phyloP scores from a whole-genome alignment of 2,329 filamentous ascomycete genomes.

The Cercospora sp. region DNA sequence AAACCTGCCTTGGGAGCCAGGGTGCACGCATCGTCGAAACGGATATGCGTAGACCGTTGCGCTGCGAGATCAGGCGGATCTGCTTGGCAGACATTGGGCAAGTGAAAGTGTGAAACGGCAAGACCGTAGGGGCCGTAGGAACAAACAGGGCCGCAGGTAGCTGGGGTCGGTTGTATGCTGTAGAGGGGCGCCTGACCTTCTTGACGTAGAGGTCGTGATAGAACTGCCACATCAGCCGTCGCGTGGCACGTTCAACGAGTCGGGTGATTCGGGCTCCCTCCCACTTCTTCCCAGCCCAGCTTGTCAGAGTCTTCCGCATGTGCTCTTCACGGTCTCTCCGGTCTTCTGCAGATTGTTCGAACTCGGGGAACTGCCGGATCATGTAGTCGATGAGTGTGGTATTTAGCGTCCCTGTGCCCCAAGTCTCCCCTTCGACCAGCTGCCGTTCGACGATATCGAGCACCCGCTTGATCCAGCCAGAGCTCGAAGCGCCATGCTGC shows the following conservation, averaged over 20 bases:
- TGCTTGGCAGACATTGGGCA: conserved; percentile 89
- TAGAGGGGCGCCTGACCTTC: conserved; percentile 56
- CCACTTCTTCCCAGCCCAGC: conserved; percentile 75
- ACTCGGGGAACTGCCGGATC: conserved; percentile 48
- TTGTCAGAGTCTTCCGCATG: conserved; percentile 41
- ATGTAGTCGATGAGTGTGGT: conserved; percentile 44
- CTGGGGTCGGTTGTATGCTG: conserved; percentile 69
- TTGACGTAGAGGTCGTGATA: conserved; percentile 78
- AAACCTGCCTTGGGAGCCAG: conserved; percentile 81
- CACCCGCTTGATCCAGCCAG: conserved; percentile 85
- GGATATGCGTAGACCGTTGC: conserved; percentile 90
- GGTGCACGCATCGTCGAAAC: conserved; percentile 81
- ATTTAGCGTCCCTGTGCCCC: conserved; percentile 72
- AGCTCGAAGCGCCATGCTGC: conserved; percentile 59
- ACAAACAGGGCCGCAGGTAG: conserved; percentile 72
- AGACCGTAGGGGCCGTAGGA: conserved; percentile 85
- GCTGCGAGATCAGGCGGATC: conserved; percentile 89
- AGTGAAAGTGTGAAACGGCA: conserved; percentile 97
- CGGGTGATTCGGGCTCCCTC: conserved; percentile 84
- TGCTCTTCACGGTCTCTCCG: conserved; percentile 40
- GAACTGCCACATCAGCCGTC: conserved; percentile 77
- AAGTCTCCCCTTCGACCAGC: conserved; percentile 78
- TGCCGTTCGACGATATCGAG: conserved; percentile 89
- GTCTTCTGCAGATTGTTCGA: conserved; percentile 38
- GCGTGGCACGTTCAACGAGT: conserved; percentile 80